Base-by-base conservation (phyloP, 768 basidiomycete genomes). In the Rickenella mellea region DNA sequence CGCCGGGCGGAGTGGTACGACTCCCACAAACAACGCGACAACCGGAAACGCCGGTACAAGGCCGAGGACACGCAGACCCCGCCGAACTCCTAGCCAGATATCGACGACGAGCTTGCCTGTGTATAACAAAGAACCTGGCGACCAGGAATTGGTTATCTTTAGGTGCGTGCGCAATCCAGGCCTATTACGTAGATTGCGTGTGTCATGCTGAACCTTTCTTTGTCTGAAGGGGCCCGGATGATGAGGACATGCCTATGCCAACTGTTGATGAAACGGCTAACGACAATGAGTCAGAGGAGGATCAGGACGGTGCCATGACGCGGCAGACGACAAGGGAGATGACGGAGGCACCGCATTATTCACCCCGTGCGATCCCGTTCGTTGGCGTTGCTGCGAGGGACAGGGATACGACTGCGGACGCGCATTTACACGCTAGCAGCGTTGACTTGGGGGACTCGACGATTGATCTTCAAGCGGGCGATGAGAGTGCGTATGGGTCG, bases 81-180 rank as follows among this genome's bases (percentile, higher is more conserved):
- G 69, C 26, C 70, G 83, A 27, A 87, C 83, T 4, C 81, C 87
- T 3, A 87, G 83, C 33, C 84, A 87, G 56, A 78, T 88, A 40
- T 86, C 83, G 5, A 85, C 83, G 6, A 75, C 71, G 22, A 86
- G 81, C 5, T 57, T 90, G 24, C 87, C 87, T 5, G 74, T 70
- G 22, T 90, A 90, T 51, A 83, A 75, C 65, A 87, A 87, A 60
- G 86, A 90, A 46, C 84, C 87, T 0, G 86, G 85, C 12, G 87
- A 87, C 37, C 68, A 80, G 28, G 87, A 90, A 56, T 67, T 90
- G 22, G 87, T 90, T 5, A 76, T 90, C 40, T 66, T 60, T 32
- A 57, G 70, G 72, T 74, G 45, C 48, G 66, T 41, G 17, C 15
- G n/a, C n/a, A n/a, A n/a, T n/a, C n/a, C n/a, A n/a, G n/a, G n/a